Percentiles rank a stretch among this genome's conserved stretches.
Conservation (phyloP, 192 early-diverging fungal species). For the Gigaspora rosea region DNA sequence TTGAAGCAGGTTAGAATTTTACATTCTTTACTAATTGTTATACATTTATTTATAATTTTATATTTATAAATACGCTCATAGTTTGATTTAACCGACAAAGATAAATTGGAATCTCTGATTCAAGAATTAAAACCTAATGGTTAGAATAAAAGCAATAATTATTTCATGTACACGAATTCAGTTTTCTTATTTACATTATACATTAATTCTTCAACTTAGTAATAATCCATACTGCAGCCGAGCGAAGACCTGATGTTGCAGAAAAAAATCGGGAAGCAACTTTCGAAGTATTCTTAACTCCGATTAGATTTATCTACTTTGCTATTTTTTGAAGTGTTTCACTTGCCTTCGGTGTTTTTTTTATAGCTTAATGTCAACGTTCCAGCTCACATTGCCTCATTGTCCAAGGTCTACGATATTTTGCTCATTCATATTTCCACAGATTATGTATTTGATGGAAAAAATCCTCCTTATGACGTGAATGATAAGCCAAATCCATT, state of each 20-base stretch:
- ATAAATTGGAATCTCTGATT: too few species aligned
- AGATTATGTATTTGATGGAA: constrained; percentile 94
- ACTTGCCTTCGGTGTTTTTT: neutral
- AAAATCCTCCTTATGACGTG: constrained; percentile 74
- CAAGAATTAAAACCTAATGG: too few species aligned
- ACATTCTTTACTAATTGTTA: too few species aligned
- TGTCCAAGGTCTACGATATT: constrained; percentile 51
- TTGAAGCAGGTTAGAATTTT: too few species aligned
- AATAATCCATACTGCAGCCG: constrained; percentile 85
- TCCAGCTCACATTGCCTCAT: constrained; percentile 56
- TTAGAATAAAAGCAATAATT: too few species aligned
- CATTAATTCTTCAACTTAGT: constrained; percentile 32
- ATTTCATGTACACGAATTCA: too few species aligned
- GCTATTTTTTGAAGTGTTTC: neutral
- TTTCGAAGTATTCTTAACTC: constrained; percentile 42
- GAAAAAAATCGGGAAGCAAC: constrained; percentile 62
- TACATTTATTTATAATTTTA: too few species aligned
- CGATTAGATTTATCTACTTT: neutral
- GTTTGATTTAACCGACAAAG: too few species aligned
- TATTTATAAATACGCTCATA: too few species aligned
- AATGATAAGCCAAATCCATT: constrained; percentile 72
- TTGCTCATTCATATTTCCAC: constrained; percentile 83
- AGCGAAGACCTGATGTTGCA: constrained; percentile 82
- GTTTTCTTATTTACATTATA: too few species aligned
- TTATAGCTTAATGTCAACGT: constrained; percentile 68